Evolutionary conservation across 2,329 filamentous ascomycete genomes (phyloP), one percentile per base, ranked within the genome.

Genomic region (Neonectria coccinea): DNA sequence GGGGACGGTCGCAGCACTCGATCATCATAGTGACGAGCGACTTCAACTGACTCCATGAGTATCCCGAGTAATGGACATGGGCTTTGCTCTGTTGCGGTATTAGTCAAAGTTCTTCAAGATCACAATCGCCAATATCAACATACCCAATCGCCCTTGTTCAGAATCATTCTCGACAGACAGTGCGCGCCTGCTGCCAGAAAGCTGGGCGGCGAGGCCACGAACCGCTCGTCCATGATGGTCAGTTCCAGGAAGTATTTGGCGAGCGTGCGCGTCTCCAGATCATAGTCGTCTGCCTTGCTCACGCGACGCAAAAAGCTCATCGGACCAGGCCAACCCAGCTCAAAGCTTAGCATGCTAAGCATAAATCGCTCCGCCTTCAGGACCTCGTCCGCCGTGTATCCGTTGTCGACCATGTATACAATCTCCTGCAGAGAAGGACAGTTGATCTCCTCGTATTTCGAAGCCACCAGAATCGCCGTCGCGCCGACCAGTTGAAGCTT

Each of bases 401-500:
- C 94, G 47, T 90, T 88, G 77, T 99, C 96, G 44, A 99, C 96
- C 95, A 99, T 98, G 84, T 95, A 98, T 65, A 97, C 92, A 74
- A 99, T 97, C 83, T 99, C 96, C 66, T 92, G 88, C 22, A 99
- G 89, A 1, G 95, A 97, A 25, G 94, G 96, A 79, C 94, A 97
- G 80, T 97, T 97, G 83, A 99, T 97, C 82, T 99, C 96, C 80
- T 99, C 96, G 77, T 97, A 99, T 81, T 99, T 99, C 72, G 96
- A 92, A 12, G 96, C 96, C 65, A 99, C 91, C 74, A 98, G 94
- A 70, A 99, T 91, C 27, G 96, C 96, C 4, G 96, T 98, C 22
- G 96, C 95, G 51, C 96, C 96, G 56, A 98, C 96, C 16, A 99
- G 88, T 82, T 99, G 96, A 50, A 99, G 86, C 82, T 98, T 98